These are phyloP conservation scores for Salvia sclarea DNA, from an alignment of 305 asterid species.

Conservation along the genomic window DNA sequence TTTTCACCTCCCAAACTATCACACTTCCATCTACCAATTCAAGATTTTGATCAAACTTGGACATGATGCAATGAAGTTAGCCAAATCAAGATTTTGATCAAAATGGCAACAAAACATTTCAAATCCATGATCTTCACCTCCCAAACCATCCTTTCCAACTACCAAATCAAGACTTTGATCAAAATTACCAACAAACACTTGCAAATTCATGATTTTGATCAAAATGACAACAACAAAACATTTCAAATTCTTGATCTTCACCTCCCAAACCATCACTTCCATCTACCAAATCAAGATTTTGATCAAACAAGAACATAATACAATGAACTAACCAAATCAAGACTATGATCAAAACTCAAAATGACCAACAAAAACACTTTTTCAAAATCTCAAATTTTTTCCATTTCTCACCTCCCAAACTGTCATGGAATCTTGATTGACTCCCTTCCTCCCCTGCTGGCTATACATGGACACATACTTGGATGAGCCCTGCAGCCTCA, in stretches of 20 bases:
- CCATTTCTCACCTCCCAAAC: slow-evolving; percentile 76
- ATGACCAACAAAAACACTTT: no score
- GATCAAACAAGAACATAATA: no score
- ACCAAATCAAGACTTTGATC: neutral
- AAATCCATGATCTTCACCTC: neutral
- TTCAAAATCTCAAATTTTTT: neutral
- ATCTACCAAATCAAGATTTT: no score
- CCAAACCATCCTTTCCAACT: no score
- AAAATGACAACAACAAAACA: neutral
- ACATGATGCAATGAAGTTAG: neutral
- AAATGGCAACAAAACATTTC: neutral
- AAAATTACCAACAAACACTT: neutral
- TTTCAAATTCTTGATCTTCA: no score
- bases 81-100: neutral
- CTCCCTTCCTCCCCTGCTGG: slow-evolving; percentile 77
- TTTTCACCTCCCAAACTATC: no score
- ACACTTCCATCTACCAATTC: no score
- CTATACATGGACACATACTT: slow-evolving; percentile 63
- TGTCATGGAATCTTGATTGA: slow-evolving; percentile 92
- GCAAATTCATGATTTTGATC: neutral
- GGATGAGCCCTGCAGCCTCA: slow-evolving; percentile 77
- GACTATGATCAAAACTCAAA: no score
- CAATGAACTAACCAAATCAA: no score
- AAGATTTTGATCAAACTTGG: no score
- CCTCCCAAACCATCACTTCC: no score